A percentile compares a stretch with the other conserved stretches of the same genome.
phyloP scores from a whole-genome alignment of 2,329 filamentous ascomycete species.

The Phyllachora maydis region DNA sequence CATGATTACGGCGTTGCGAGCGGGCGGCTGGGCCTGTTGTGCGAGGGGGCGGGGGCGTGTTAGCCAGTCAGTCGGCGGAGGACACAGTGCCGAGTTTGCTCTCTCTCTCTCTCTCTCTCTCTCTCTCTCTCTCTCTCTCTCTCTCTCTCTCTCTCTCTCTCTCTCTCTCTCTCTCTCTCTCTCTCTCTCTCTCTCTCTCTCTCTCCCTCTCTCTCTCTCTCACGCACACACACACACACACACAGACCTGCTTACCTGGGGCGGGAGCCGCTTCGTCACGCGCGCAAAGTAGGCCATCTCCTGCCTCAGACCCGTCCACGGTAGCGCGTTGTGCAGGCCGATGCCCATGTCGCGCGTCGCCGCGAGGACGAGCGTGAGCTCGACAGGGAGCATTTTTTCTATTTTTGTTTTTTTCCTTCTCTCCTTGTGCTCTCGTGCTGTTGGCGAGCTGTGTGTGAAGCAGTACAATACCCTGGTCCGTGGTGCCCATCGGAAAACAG shows the following conservation, averaged over 20 bases:
- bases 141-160: no score
- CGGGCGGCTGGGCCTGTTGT: constrained; percentile 10
- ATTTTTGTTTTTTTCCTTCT: constrained; percentile 1
- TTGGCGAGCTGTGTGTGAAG: background rate
- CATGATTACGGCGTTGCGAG: constrained; percentile 73
- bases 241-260: constrained; percentile 6
- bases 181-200: no score
- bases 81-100: no score
- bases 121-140: no score
- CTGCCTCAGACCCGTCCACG: constrained; percentile 72
- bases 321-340: constrained; percentile 55
- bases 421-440: no score
- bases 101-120: no score
- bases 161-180: no score
- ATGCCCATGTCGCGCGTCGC: constrained; percentile 84
- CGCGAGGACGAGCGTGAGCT: constrained; percentile 85
- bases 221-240: no score
- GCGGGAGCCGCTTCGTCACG: constrained; percentile 51
- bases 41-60: background rate
- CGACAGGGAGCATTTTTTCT: constrained; percentile 13
- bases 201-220: no score
- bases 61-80: constrained; percentile 1
- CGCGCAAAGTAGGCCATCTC: constrained; percentile 95
- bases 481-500: no score
- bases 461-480: no score